Evolutionary conservation across 23 red algal genomes (phyloP).

Genomic region (Agarophyton chilense): DNA sequence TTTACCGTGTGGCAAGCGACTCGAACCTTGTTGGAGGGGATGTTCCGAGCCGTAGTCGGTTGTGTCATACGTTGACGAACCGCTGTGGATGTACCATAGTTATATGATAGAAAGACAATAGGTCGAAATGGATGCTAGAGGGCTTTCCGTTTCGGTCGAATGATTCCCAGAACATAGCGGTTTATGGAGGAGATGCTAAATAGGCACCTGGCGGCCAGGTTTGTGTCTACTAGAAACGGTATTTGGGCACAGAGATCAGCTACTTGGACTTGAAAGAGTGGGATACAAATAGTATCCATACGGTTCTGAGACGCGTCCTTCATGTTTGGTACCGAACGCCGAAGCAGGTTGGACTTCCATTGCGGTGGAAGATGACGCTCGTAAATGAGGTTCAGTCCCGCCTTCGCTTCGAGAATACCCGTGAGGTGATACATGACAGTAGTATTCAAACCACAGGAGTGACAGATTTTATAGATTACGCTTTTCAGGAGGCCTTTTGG

Average conservation of each 20-base stretch:
- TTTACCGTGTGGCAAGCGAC: not conserved
- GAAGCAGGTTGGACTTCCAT: not conserved
- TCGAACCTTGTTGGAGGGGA: constrained; percentile 17
- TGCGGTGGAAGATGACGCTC: constrained; percentile 1
- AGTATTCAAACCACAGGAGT: not conserved
- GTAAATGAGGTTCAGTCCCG: not conserved
- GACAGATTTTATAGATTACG: not conserved
- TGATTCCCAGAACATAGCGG: not conserved
- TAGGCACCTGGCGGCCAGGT: not conserved
- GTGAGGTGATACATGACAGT: not conserved
- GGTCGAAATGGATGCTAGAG: not conserved
- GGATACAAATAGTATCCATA: not conserved
- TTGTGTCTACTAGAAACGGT: not conserved
- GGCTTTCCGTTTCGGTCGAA: not conserved
- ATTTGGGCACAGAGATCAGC: not conserved
- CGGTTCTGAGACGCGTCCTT: constrained; percentile 9
- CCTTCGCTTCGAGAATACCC: not conserved
- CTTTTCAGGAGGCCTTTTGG: not conserved
- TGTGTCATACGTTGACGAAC: not conserved
- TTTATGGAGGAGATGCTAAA: not conserved
- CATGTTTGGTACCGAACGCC: not conserved
- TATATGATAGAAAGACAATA: no score
- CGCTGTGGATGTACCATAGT: not conserved
- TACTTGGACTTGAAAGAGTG: not conserved
- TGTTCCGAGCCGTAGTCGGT: not conserved